Base-by-base conservation (phyloP, 2,329 filamentous ascomycete genomes). In the Trichoderma asperellum region DNA sequence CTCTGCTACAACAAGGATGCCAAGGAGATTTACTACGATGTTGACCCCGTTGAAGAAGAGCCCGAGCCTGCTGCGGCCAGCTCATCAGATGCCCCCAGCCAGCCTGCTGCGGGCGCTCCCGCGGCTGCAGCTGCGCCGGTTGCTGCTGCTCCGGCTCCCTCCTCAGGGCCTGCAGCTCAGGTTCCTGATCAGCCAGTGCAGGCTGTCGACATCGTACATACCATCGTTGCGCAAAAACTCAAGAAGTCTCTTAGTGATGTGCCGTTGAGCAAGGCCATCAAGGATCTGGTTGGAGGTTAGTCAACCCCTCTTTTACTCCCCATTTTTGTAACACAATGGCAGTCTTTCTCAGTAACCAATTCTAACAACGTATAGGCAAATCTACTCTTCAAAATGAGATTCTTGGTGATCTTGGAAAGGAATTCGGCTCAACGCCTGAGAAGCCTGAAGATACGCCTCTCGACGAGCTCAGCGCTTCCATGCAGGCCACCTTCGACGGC, bases 1-100 rank as follows among this genome's bases (percentile, higher is more conserved):
- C 88, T 99, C 69, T 98, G 96, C 86, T 99, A 98, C 86, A 98
- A 97, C 86, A 99, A 99, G 82, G 96, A 99, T 78, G 92, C 94
- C 68, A 98, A 97, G 81, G 96, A 99, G 81, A 99, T 99, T 73
- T 99, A 99, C 86, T 99, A 99, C 82, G 95, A 97, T 79, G 94
- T 97, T 56, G 96, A 99, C 77, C 96, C 96, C 0, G 85, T 97
- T 35, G 93, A 96, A 77, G 96, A 99, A 69, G 96, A 98, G 81
- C 87, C 91, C 58, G 91, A 91, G 77, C 84, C 90, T 1, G 80
- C 84, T 65, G 78, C 84, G 66, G 78, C 84, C 40, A 67, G 63
- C 55, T 64, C 69, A 55, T 64, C 65, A 14, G 24, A 32, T 34
- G 69, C 69, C 32, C 59, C 66, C 21, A 49, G 40, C 8, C 67